Evolutionary conservation across 2,329 filamentous ascomycete species (phyloP), one percentile per base, ranked within the genome.

Genomic region (Zarea fungicola): DNA sequence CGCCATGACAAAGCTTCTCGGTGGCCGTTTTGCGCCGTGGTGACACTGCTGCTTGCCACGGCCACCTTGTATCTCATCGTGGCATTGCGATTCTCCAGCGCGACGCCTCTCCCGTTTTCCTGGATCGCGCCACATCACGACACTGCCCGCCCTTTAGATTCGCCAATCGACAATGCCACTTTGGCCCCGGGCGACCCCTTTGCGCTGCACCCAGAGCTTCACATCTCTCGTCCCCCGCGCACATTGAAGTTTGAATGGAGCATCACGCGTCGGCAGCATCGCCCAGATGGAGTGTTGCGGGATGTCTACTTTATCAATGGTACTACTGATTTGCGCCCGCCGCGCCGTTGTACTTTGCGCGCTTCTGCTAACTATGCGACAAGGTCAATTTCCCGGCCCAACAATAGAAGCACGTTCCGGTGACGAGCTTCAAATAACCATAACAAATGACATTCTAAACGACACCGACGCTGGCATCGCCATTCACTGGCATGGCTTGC

Each of bases 401-500:
- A 53, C 51, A 3, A 50, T 53, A 4, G 51, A 53, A 37, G 48
- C 51, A 13, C 42, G 51, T 28, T 48, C 51, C 2, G 71, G 71
- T 5, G 71, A 74, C 53, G 65, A 61, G 18, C 53, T 74, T 28
- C 58, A 65, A 6, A 63, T 74, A 6, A 58, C 54, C 1, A 66
- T 73, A 5, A 59, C 62, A 39, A 73, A 73, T 56, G 53, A 52
- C 11, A 63, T 72, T 57, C 26, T 52, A 14, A 59, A 65, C 31
- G 55, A 54, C 40, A 67, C 62, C 18, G 42, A 42, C 16, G 43
- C 34, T 8, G 51, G 51, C 46, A 81, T 82, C 2, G 76, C 75
- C 42, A 69, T 87, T n/a, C 84, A 87, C 58, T 87, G 82, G 66
- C 84, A 87, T 58, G 84, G 84, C 22, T 71, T 87, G 53, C 81